Evolutionary conservation across 176 grass and related monocot species (phyloP).

Genomic region (Eleusine coracana): DNA sequence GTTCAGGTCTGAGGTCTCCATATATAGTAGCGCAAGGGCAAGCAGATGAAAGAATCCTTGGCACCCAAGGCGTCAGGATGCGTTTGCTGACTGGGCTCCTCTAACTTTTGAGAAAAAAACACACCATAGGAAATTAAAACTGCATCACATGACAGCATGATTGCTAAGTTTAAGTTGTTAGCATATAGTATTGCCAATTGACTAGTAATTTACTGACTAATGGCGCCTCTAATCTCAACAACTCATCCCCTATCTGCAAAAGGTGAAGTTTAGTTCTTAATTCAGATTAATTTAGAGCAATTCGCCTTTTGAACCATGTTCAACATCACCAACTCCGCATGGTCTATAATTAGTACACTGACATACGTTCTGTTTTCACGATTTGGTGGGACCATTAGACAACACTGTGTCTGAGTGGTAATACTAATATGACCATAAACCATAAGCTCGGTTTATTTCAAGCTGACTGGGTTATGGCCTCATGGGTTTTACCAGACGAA

Average conservation of each 20-base stretch:
- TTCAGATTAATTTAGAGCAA: conserved; percentile 11
- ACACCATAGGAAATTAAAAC: neutral
- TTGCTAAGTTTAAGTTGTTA: conserved; percentile 20
- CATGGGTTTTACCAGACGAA: too few relatives aligned
- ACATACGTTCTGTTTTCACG: conserved; percentile 14
- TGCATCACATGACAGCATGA: conserved; percentile 14
- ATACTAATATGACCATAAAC: too few relatives aligned
- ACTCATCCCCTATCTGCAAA: neutral
- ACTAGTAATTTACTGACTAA: neutral
- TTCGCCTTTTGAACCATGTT: neutral
- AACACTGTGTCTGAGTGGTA: too few relatives aligned
- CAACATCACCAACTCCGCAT: neutral
- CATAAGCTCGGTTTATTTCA: too few relatives aligned
- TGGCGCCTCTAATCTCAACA: neutral
- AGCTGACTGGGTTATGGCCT: too few relatives aligned
- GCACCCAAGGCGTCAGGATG: conserved; percentile 16
- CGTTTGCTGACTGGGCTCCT: neutral
- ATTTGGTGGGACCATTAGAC: too few relatives aligned
- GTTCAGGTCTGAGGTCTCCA: neutral
- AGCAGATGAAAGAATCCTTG: conserved; percentile 15
- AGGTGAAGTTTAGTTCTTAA: neutral
- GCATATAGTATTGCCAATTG: neutral
- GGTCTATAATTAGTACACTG: neutral
- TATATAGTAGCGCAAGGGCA: neutral
- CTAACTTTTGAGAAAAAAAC: neutral